Conservation (phyloP, 352 stramenopile genomes). For the Phytophthora nicotianae region DNA sequence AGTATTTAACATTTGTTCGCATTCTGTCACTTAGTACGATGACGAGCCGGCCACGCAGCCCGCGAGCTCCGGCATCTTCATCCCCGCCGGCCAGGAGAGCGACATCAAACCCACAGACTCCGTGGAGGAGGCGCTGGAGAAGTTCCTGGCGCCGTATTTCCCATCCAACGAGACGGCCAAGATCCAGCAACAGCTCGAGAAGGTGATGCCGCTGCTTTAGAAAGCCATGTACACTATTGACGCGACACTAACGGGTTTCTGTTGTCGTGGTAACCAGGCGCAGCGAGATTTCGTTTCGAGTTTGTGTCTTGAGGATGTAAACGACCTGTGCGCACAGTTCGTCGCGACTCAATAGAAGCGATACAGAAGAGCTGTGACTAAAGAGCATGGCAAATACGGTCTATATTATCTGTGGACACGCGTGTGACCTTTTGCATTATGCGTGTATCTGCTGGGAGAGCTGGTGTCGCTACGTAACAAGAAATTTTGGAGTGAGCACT, state of each 20-base stretch:
- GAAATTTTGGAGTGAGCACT: neutral
- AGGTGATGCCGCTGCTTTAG: slow-evolving; percentile 38
- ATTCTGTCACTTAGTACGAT: slow-evolving; percentile 24
- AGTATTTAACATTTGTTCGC: neutral
- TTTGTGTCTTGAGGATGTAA: slow-evolving; percentile 68
- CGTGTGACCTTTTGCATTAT: slow-evolving; percentile 3
- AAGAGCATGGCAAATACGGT: slow-evolving; percentile 16
- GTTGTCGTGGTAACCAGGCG: slow-evolving; percentile 28
- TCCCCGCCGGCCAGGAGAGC: slow-evolving; percentile 28
- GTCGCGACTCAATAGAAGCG: slow-evolving; percentile 34
- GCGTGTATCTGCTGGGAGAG: slow-evolving; percentile 34
- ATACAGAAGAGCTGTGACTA: slow-evolving; percentile 2
- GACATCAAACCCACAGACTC: slow-evolving; percentile 49
- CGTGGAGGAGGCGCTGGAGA: slow-evolving; percentile 53
- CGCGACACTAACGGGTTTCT: slow-evolving; percentile 7
- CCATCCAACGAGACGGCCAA: slow-evolving; percentile 56
- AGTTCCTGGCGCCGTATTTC: slow-evolving; percentile 73
- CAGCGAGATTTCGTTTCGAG: slow-evolving; percentile 61
- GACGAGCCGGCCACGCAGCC: slow-evolving; percentile 19
- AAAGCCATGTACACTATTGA: neutral
- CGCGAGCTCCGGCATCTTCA: slow-evolving; percentile 31
- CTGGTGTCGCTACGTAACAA: slow-evolving; percentile 40
- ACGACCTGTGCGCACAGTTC: slow-evolving; percentile 79
- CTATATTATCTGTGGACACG: slow-evolving; percentile 16
- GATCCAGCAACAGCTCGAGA: slow-evolving; percentile 65